Conservation (phyloP, 176 grass and related monocot species). For the Dendrocalamus sinicus region DNA sequence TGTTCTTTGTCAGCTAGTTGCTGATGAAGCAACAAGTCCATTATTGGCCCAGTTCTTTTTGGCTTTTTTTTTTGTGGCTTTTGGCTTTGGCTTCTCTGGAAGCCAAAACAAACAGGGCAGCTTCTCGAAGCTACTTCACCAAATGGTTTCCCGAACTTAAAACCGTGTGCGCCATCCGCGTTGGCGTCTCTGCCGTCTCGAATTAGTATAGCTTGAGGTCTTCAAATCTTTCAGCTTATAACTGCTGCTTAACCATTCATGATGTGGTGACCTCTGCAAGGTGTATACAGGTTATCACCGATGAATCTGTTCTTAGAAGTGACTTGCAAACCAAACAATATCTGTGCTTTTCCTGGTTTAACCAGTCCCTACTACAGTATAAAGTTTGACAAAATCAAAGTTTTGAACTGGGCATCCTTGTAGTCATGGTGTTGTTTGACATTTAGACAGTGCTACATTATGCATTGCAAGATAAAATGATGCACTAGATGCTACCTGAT, state of each 20-base stretch:
- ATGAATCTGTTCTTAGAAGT: too few relatives aligned
- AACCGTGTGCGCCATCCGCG: too few relatives aligned
- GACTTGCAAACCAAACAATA: too few relatives aligned
- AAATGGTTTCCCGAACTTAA: too few relatives aligned
- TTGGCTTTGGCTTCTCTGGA: too few relatives aligned
- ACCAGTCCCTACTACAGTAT: not conserved
- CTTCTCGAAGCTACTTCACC: too few relatives aligned
- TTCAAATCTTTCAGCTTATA: not conserved
- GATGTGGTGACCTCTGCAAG: too few relatives aligned
- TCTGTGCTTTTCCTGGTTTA: not conserved
- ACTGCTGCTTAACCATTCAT: not conserved
- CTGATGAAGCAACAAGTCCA: not conserved
- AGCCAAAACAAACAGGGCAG: too few relatives aligned
- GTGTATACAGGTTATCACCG: too few relatives aligned
- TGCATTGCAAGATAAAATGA: not conserved
- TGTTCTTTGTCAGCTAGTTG: not conserved
- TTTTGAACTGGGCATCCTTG: not conserved
- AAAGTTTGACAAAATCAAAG: not conserved
- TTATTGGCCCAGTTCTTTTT: too few relatives aligned
- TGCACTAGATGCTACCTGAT: not conserved
- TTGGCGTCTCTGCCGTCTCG: too few relatives aligned
- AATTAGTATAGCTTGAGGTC: not conserved
- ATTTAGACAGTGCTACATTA: constrained; percentile 8
- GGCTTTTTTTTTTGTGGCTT: too few relatives aligned
- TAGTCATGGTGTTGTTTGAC: not conserved